Evolutionary conservation across 2,329 filamentous ascomycete species (phyloP).

Genomic region (Sphaerulina vaccinii): DNA sequence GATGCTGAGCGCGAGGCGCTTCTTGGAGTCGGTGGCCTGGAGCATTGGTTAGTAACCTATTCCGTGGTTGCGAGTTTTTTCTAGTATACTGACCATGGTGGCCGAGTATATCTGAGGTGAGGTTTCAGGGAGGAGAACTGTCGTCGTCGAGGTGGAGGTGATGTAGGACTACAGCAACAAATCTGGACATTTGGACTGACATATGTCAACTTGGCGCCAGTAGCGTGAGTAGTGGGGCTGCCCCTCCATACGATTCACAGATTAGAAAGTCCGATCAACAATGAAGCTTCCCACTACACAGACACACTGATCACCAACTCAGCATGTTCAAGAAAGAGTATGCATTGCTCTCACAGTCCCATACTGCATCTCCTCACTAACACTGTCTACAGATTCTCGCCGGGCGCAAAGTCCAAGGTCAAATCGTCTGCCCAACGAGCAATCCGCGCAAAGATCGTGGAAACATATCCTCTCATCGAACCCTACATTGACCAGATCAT

Average conservation of each 20-base stretch:
- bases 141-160: too few relatives aligned
- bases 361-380: constrained; percentile 37
- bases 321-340: constrained; percentile 93
- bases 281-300: background rate
- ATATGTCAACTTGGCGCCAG: background rate
- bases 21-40: constrained; percentile 55
- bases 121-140: background rate
- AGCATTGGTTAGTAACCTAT: background rate
- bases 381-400: constrained; percentile 59
- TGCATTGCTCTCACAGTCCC: constrained; percentile 35
- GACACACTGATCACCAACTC: background rate
- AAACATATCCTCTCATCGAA: constrained; percentile 80
- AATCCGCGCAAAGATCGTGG: constrained; percentile 77
- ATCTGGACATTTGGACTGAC: too few relatives aligned
- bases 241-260: too few relatives aligned
- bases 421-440: constrained; percentile 92
- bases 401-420: constrained; percentile 87
- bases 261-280: too few relatives aligned
- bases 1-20: constrained; percentile 95
- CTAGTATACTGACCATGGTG: too few relatives aligned
- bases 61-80: too few relatives aligned
- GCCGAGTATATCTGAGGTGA: constrained; percentile 5
- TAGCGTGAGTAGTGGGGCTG: too few relatives aligned
- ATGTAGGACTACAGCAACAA: too few relatives aligned
- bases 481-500: constrained; percentile 91